Evolutionary conservation across 2,329 filamentous ascomycete genomes (phyloP).

Genomic region (Cercospora citrullina): DNA sequence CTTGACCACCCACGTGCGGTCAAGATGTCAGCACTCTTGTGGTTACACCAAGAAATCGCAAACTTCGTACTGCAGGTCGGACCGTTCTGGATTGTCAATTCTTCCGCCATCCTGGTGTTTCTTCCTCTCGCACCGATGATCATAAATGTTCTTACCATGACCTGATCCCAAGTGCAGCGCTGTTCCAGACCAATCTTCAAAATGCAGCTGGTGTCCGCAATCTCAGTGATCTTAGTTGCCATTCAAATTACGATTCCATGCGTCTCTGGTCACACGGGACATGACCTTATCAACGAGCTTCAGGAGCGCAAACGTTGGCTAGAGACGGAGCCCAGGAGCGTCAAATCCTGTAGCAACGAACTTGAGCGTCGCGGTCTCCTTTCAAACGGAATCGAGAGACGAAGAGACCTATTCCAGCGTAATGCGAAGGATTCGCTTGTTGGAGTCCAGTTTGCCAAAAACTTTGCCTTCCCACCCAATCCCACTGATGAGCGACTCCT

Average conservation of each 20-base stretch:
- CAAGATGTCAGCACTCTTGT: neutral
- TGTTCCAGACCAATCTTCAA: neutral
- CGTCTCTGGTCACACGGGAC: neutral
- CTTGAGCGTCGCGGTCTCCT: neutral
- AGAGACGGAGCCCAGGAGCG: neutral
- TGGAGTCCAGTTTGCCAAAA: neutral
- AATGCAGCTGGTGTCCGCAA: neutral
- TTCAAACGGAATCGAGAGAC: neutral
- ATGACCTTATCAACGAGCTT: neutral
- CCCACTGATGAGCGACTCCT: neutral
- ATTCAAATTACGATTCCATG: neutral
- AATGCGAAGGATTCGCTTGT: neutral
- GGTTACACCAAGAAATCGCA: neutral
- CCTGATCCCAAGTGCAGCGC: neutral
- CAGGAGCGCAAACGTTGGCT: neutral
- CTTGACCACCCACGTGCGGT: neutral
- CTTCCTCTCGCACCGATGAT: neutral
- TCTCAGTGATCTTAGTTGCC: neutral
- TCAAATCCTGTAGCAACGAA: neutral
- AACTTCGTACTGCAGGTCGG: neutral
- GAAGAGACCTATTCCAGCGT: neutral
- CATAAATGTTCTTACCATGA: neutral
- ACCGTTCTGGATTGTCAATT: neutral
- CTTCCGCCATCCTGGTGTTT: neutral
- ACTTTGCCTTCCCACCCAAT: conserved; percentile 1